A percentile compares a stretch with the other conserved stretches of the same genome.
phyloP scores from a whole-genome alignment of 176 grass and related monocot genomes.

The Aechmea fasciata region DNA sequence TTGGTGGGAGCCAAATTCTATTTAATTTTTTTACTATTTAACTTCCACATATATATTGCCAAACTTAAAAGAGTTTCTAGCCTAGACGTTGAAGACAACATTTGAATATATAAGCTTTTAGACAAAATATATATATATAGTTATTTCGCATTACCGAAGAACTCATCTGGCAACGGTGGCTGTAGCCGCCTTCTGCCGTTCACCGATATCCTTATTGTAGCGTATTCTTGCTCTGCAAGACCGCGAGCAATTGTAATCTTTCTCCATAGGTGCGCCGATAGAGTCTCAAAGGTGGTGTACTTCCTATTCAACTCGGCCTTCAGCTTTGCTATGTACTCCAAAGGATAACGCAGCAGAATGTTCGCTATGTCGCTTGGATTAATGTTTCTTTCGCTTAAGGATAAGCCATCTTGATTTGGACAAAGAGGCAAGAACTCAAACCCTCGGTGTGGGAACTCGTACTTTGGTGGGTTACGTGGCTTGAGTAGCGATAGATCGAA shows the following conservation, averaged over 20 bases:
- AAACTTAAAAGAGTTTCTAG: too few species aligned
- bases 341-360: not conserved
- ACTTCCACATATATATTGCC: too few species aligned
- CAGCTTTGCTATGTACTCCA: constrained; percentile 1
- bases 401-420: not conserved
- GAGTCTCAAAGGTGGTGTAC: constrained; percentile 37
- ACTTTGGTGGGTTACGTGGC: constrained; percentile 2
- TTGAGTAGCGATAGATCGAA: constrained; percentile 1
- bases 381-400: not conserved
- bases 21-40: too few species aligned
- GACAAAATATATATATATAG: too few species aligned
- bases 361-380: not conserved
- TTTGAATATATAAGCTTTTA: too few species aligned
- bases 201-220: constrained; percentile 25
- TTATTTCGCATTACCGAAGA: constrained; percentile 21
- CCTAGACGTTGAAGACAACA: too few species aligned
- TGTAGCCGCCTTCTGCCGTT: constrained; percentile 20
- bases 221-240: constrained; percentile 6
- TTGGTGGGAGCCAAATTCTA: too few species aligned
- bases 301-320: constrained; percentile 4
- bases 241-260: constrained; percentile 25
- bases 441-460: constrained; percentile 20
- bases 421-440: constrained; percentile 22
- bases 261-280: constrained; percentile 30
- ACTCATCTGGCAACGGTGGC: constrained; percentile 18